Evolutionary conservation across 306 rosid species (phyloP), one percentile per base, ranked within the genome.

Genomic region (Crataegus laevigata): DNA sequence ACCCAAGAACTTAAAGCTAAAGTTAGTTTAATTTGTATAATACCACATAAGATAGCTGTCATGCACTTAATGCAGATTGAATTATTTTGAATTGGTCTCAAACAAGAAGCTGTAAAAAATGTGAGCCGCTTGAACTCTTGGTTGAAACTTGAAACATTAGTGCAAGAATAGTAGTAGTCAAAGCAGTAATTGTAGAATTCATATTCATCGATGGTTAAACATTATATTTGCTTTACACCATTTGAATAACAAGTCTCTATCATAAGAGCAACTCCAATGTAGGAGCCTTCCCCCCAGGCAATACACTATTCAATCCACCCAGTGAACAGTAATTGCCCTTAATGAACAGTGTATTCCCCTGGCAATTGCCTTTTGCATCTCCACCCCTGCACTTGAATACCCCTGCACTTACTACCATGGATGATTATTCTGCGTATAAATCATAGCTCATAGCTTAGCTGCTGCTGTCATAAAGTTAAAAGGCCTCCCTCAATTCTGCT

Each of bases 141-240:
- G 87, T 78, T 81, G 84, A 83, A 72, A 69, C 15, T 28, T 47
- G 78, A 83, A 78, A 69, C 28, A 57, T 50, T 15, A 36, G 40
- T 36, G 40, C 40, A 36, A 36, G 40, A 36, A 1, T 17, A 50
- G 54, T 25, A 26, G 36, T 63, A 71, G 83, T 78, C 83, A 80
- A 77, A 17, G 81, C 64, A 58, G 12, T 22, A 1, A 57, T 7
- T 11, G 29, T 22, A 15, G 1, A 2, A 22, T 57, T 8, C 28
- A 57, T 3, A 5, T 57, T 57, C 8, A 3, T 22, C 25, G 10
- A 25, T 13, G 10, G 9, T 59, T 59, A 12, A 25, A 60, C 66
- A 60, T 13, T 28, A 25, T 11, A 60, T 60, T 26, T 5, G 18
- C 4, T 25, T 60, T 26, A 24, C 10, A 25, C 66, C 66, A 10